Evolutionary conservation across 495 filamentous ascomycete genomes (phyloP).

Genomic region (Articulospora tetracladia): DNA sequence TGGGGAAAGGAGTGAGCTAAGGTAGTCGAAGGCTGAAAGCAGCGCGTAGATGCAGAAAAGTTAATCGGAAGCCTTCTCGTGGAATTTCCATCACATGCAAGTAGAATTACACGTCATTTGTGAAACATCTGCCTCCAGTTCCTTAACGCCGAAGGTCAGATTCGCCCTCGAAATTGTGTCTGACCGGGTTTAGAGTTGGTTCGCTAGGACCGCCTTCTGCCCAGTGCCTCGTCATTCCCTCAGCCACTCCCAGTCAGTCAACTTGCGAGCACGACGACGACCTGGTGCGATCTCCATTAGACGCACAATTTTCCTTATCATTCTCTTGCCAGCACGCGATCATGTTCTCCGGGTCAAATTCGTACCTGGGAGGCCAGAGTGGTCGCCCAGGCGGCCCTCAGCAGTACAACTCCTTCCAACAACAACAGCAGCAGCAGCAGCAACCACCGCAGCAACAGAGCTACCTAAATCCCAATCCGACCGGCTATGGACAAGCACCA

Average conservation of each 20-base stretch:
- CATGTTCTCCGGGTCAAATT: slow-evolving; percentile 89
- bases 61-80: not conserved
- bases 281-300: not conserved
- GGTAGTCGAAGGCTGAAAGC: not conserved
- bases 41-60: not conserved
- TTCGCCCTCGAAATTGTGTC: not conserved
- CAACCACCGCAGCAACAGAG: slow-evolving; percentile 57
- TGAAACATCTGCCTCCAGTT: not conserved
- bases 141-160: not conserved
- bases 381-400: slow-evolving; percentile 67
- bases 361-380: slow-evolving; percentile 73
- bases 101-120: not conserved
- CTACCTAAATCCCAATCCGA: slow-evolving; percentile 55
- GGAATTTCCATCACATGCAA: not conserved
- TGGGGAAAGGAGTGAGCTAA: not conserved
- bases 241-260: not conserved
- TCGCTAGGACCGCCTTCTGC: slow-evolving; percentile 7
- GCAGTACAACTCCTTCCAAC: slow-evolving; percentile 43
- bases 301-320: not conserved
- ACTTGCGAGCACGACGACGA: not conserved
- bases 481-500: slow-evolving; percentile 52
- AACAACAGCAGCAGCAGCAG: slow-evolving; percentile 55
- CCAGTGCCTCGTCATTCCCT: slow-evolving; percentile 9
- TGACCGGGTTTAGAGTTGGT: not conserved
- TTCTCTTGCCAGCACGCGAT: not conserved